Evolutionary conservation across 768 basidiomycete species (phyloP).

Genomic region (Thelephora aurantiotincta): DNA sequence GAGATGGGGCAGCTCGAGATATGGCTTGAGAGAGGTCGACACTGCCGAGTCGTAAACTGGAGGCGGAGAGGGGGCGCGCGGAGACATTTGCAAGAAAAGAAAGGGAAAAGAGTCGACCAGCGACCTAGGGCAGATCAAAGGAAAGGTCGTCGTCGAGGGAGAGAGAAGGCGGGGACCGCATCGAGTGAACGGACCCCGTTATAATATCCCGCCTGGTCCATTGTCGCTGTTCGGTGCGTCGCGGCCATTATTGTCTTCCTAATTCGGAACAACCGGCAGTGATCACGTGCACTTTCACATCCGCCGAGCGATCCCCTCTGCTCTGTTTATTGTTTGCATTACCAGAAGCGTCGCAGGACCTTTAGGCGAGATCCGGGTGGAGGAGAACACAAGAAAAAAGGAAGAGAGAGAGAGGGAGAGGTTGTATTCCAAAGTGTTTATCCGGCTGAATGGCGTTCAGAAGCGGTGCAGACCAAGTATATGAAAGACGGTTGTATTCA

Average conservation of each 20-base stretch:
- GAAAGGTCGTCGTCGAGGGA: slow-evolving; percentile 6
- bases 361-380: too few species aligned
- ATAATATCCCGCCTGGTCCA: too few species aligned
- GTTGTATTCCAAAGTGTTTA: too few species aligned
- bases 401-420: too few species aligned
- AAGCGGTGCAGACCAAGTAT: too few species aligned
- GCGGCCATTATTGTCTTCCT: neutral
- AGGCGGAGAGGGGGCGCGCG: slow-evolving; percentile 26
- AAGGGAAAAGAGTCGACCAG: slow-evolving; percentile 15
- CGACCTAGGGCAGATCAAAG: slow-evolving; percentile 9
- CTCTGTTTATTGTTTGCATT: neutral
- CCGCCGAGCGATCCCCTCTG: neutral
- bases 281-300: too few species aligned
- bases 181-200: neutral
- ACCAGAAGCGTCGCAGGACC: too few species aligned
- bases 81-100: slow-evolving; percentile 13
- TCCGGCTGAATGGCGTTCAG: too few species aligned
- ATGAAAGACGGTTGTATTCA: too few species aligned
- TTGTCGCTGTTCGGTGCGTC: neutral
- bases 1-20: slow-evolving; percentile 70
- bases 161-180: neutral
- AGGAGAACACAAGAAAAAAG: too few species aligned
- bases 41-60: slow-evolving; percentile 34
- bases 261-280: neutral
- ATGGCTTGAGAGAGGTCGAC: slow-evolving; percentile 46